Percentiles rank a stretch among this genome's conserved stretches.
Conservation (phyloP, 2,329 filamentous ascomycete genomes). For the Cladophialophora psammophila region DNA sequence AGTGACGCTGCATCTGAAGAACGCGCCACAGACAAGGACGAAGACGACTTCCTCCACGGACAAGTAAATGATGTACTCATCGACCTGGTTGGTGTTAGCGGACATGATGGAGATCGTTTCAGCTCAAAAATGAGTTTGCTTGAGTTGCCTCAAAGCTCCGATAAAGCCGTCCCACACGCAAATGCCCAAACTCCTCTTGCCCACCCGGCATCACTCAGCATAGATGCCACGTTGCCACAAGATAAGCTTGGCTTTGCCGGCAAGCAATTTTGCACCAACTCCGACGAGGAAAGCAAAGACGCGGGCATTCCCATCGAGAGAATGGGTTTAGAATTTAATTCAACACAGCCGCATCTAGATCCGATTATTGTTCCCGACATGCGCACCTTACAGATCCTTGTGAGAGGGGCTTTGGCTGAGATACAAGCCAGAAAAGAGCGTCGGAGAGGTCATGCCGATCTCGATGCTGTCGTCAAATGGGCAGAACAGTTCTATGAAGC, state of each 20-base stretch:
- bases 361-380: conserved; percentile 35
- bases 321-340: background rate
- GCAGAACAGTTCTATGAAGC: conserved; percentile 17
- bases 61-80: background rate
- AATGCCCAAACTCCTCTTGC: background rate
- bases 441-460: conserved; percentile 11
- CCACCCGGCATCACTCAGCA: background rate
- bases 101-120: background rate
- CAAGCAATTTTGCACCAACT: background rate
- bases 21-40: background rate
- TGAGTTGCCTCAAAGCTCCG: background rate
- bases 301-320: conserved; percentile 12
- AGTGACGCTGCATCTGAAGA: background rate
- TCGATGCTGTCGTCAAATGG: conserved; percentile 30
- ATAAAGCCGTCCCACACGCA: background rate
- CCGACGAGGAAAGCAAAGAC: background rate
- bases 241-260: background rate
- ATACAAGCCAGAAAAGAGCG: conserved; percentile 10
- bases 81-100: background rate
- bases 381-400: conserved; percentile 38
- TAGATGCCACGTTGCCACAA: background rate
- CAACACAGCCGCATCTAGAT: background rate
- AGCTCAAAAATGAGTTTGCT: background rate
- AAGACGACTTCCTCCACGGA: background rate
- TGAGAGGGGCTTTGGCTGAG: conserved; percentile 33